Evolutionary conservation across 805 yeast species (phyloP).

Genomic region (Saturnispora quitensis): DNA sequence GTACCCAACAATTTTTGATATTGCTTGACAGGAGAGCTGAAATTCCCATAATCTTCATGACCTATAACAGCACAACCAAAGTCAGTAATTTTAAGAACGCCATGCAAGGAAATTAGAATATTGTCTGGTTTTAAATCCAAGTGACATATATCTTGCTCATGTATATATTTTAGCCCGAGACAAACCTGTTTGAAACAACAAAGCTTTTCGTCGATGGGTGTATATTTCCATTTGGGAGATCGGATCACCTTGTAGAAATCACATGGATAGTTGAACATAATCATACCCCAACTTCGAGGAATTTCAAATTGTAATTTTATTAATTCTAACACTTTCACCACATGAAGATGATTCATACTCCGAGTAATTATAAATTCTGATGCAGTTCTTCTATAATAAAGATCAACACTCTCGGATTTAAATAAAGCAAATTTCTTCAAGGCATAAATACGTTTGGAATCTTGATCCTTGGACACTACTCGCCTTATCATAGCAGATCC

Average conservation of each 20-base stretch:
- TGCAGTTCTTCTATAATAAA: conserved; percentile 54
- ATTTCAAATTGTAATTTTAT: conserved; percentile 50
- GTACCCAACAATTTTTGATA: conserved; percentile 55
- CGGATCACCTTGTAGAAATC: conserved; percentile 51
- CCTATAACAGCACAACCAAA: conserved; percentile 69
- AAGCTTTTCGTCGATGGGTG: conserved; percentile 42
- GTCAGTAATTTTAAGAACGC: conserved; percentile 61
- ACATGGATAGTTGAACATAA: conserved; percentile 53
- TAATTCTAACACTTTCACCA: conserved; percentile 45
- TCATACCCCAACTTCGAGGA: conserved; percentile 69
- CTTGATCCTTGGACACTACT: conserved; percentile 27
- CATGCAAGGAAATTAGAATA: conserved; percentile 47
- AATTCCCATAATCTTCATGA: conserved; percentile 44
- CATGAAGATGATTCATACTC: conserved; percentile 45
- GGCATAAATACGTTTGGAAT: conserved; percentile 40
- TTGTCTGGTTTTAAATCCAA: conserved; percentile 73
- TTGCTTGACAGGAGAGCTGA: conserved; percentile 30
- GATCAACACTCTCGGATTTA: conserved; percentile 34
- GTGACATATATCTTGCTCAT: conserved; percentile 59
- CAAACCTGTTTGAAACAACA: conserved; percentile 64
- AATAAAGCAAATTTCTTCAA: conserved; percentile 56
- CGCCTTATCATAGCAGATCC: conserved; percentile 62
- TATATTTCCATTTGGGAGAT: conserved; percentile 49
- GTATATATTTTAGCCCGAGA: conserved; percentile 53
- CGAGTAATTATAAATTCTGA: conserved; percentile 58